Conservation (phyloP, 352 stramenopile genomes). For the Globisporangium acanthophoron region DNA sequence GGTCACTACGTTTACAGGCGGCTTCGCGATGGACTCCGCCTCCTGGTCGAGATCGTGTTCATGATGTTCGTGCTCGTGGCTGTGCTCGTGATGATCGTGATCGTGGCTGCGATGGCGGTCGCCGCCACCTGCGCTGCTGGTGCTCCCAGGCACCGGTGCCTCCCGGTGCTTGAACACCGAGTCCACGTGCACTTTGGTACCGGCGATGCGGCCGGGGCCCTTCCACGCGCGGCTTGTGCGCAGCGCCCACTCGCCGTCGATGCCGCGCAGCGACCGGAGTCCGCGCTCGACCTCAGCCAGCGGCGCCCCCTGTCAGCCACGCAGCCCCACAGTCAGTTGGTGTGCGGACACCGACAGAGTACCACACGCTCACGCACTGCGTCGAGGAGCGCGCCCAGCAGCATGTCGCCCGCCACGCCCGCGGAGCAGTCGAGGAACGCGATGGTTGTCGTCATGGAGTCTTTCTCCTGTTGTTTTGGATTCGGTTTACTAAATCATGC, state of each 20-base stretch:
- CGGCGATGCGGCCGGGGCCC: constrained; percentile 86
- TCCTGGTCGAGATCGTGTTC: constrained; percentile 13
- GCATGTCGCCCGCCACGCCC: constrained; percentile 89
- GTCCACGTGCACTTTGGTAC: constrained; percentile 82
- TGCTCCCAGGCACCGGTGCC: constrained; percentile 20
- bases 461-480: no score
- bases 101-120: not conserved
- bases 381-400: constrained; percentile 85
- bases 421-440: constrained; percentile 89
- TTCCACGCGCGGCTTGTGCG: constrained; percentile 65
- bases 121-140: not conserved
- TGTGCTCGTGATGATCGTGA: not conserved
- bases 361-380: constrained; percentile 40
- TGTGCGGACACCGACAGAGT: not conserved
- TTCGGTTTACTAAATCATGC: no score
- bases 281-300: constrained; percentile 49
- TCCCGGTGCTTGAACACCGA: constrained; percentile 85
- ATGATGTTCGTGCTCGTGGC: not conserved
- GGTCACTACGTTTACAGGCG: no score
- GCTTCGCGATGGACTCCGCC: no score
- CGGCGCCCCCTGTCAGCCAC: constrained; percentile 37
- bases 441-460: constrained; percentile 22
- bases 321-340: constrained; percentile 2
- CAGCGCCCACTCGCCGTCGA: constrained; percentile 87
- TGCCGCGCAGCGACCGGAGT: constrained; percentile 50